Conservation (phyloP, 164 flowering plant species). For the Chimonanthus praecox region DNA sequence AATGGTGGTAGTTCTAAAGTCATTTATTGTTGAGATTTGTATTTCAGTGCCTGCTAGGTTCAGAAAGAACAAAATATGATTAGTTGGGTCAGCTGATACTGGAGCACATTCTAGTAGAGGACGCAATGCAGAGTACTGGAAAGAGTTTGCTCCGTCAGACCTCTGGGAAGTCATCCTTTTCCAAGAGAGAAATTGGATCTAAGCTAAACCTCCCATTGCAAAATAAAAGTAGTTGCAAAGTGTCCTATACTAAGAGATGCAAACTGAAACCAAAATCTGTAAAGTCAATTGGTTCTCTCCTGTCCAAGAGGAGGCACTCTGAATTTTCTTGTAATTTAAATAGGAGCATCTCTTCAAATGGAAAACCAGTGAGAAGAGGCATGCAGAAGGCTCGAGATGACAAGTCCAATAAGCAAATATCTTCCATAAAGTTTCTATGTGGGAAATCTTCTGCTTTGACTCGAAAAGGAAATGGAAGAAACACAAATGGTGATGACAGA, state of each 20-base stretch:
- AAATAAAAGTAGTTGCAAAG: constrained; percentile 21
- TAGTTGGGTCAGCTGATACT: background rate
- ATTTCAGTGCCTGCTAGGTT: background rate
- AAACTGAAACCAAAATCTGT: constrained; percentile 30
- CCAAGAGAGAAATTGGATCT: constrained; percentile 24
- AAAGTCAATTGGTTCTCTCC: constrained; percentile 20
- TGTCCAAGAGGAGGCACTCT: constrained; percentile 24
- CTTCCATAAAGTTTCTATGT: constrained; percentile 16
- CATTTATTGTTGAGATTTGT: background rate
- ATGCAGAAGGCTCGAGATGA: constrained; percentile 18
- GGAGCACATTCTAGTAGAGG: background rate
- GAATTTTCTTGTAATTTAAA: constrained; percentile 17
- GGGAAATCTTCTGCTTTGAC: constrained; percentile 14
- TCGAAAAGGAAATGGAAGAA: constrained; percentile 21
- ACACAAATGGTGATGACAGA: constrained; percentile 19
- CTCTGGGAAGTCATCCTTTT: constrained; percentile 20
- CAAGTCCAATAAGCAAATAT: constrained; percentile 28
- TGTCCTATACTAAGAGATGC: constrained; percentile 20
- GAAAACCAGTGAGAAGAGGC: constrained; percentile 17
- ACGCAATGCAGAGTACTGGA: constrained; percentile 24
- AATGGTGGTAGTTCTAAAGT: no score
- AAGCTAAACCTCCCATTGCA: constrained; percentile 21
- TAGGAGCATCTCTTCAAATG: constrained; percentile 14
- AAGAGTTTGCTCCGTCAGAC: constrained; percentile 11
- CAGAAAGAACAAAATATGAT: background rate